A percentile compares a stretch with the other conserved stretches of the same genome.
These are phyloP conservation scores for Cryptosporidium bovis DNA, from an alignment of 169 alveolate genomes.

Conservation along the genomic window DNA sequence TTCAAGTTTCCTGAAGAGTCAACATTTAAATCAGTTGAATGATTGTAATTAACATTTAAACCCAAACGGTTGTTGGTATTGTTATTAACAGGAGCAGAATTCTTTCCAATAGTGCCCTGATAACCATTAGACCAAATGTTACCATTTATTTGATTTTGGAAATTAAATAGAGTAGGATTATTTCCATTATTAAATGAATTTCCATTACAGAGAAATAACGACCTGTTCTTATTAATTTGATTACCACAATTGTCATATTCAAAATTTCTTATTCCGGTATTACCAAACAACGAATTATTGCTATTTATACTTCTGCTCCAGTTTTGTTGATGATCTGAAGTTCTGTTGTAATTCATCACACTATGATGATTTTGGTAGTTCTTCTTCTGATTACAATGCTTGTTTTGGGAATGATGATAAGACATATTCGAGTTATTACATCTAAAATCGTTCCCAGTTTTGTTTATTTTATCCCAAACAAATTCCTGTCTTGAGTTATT, in stretches of 20 bases:
- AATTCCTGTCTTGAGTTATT: not conserved
- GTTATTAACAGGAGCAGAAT: not conserved
- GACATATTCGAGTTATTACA: not conserved
- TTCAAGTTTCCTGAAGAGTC: not conserved
- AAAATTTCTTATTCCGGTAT: constrained; percentile 1
- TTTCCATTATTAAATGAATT: not conserved
- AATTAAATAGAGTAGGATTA: not conserved
- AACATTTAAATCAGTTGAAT: not conserved
- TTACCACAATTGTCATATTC: not conserved
- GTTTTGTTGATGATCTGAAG: not conserved
- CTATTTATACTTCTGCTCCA: not conserved
- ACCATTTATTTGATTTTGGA: constrained; percentile 1
- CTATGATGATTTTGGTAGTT: not conserved
- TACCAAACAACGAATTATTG: not conserved
- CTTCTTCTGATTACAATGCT: not conserved
- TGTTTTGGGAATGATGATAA: not conserved
- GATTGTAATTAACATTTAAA: not conserved
- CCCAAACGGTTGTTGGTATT: not conserved
- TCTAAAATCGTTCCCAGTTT: not conserved
- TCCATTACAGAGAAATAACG: not conserved
- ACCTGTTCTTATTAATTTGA: not conserved
- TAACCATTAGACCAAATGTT: constrained; percentile 19
- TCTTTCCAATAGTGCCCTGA: not conserved
- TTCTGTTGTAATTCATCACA: not conserved
- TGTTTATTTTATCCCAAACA: not conserved